These are phyloP conservation scores for Elongisporangium undulatum DNA, from an alignment of 352 stramenopile species.

Conservation along the genomic window DNA sequence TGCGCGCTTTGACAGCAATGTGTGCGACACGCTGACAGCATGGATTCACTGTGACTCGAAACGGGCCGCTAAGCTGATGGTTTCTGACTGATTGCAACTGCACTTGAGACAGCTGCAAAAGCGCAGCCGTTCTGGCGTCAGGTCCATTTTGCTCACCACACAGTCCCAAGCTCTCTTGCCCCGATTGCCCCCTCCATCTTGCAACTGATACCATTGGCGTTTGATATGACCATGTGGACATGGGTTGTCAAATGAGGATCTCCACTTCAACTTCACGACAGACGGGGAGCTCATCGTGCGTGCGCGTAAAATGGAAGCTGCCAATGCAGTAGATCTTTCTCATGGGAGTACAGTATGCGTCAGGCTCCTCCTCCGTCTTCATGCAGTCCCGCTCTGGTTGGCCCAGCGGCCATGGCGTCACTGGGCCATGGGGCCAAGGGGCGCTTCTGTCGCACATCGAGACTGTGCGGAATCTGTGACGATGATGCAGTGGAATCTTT, in stretches of 20 bases:
- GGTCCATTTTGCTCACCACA: neutral
- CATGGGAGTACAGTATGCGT: neutral
- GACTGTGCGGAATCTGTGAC: slow-evolving; percentile 14
- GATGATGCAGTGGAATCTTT: slow-evolving; percentile 2
- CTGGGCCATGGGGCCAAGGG: neutral
- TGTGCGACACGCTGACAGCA: neutral
- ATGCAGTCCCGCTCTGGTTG: neutral
- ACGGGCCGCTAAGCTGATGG: neutral
- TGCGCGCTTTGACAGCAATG: neutral
- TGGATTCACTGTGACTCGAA: slow-evolving; percentile 1
- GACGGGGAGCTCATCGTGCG: neutral
- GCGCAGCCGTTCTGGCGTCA: neutral
- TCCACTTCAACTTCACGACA: neutral
- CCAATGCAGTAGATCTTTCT: neutral
- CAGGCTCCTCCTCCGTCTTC: neutral
- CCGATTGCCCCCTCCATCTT: neutral
- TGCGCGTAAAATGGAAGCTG: neutral
- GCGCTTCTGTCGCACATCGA: neutral
- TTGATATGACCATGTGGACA: neutral
- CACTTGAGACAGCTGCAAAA: neutral
- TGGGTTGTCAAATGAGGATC: neutral
- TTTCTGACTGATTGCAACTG: neutral
- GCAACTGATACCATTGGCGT: neutral
- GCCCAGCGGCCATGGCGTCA: neutral
- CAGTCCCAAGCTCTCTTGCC: neutral